Evolutionary conservation across 208 protist species (phyloP).

Genomic region (Jaenimonas drosophilae): DNA sequence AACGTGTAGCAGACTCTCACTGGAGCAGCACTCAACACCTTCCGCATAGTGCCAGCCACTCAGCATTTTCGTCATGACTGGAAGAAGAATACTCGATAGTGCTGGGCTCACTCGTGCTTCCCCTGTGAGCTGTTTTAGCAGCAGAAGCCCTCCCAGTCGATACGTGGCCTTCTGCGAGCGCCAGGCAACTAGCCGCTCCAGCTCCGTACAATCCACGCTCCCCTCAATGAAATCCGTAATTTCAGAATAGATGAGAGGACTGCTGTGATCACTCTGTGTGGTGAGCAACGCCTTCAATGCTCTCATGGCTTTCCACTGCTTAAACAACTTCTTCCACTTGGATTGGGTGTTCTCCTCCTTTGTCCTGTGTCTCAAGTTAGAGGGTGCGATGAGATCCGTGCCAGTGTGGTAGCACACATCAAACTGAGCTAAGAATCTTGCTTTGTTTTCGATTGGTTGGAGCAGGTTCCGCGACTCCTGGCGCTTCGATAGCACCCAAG

Average conservation of each 20-base stretch:
- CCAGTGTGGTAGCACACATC: constrained; percentile 33
- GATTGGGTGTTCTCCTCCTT: constrained; percentile 24
- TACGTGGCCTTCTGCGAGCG: constrained; percentile 56
- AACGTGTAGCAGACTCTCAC: constrained; percentile 61
- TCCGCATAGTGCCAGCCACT: constrained; percentile 80
- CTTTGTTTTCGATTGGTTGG: constrained; percentile 38
- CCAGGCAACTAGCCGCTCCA: constrained; percentile 38
- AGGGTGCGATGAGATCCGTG: neutral
- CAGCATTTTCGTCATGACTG: constrained; percentile 65
- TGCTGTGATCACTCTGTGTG: constrained; percentile 38
- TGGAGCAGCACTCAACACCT: constrained; percentile 74
- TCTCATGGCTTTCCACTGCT: constrained; percentile 69
- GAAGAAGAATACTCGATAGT: constrained; percentile 50
- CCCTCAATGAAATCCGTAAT: constrained; percentile 70
- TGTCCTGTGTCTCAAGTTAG: neutral
- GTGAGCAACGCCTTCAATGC: constrained; percentile 60
- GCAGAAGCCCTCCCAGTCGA: constrained; percentile 59
- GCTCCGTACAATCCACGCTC: constrained; percentile 27
- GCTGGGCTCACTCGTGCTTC: constrained; percentile 43
- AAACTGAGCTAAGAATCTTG: constrained; percentile 73
- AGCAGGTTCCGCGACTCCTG: constrained; percentile 57
- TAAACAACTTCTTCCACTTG: constrained; percentile 76
- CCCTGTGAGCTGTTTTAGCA: constrained; percentile 66
- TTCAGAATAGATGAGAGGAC: constrained; percentile 15
- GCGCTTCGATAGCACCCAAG: constrained; percentile 68